Evolutionary conservation across 2,329 filamentous ascomycete species (phyloP).

Genomic region (Talaromyces sp.): DNA sequence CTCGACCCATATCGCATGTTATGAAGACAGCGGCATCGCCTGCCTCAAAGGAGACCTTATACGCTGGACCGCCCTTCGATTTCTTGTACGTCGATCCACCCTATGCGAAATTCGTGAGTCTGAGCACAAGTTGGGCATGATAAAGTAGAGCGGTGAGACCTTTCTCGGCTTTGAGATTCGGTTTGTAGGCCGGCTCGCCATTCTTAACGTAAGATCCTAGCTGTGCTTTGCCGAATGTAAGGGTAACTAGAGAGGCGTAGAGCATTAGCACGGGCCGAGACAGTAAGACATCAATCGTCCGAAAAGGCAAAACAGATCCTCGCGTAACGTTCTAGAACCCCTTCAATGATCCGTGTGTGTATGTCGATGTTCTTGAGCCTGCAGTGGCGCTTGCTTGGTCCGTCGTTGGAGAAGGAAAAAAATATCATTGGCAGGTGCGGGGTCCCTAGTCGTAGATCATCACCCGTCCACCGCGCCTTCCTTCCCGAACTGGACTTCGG

Average conservation of each 20-base stretch:
- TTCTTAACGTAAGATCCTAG: background rate
- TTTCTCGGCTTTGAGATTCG: slow-evolving; percentile 15
- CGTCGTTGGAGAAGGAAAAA: background rate
- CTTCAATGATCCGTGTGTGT: background rate
- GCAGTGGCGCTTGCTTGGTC: background rate
- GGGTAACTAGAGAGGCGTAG: background rate
- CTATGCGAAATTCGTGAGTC: slow-evolving; percentile 21
- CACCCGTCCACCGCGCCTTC: background rate
- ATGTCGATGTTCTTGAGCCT: background rate
- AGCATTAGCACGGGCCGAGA: background rate
- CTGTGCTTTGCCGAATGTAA: background rate
- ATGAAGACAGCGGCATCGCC: slow-evolving; percentile 64
- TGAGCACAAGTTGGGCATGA: background rate
- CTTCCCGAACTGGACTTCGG: background rate
- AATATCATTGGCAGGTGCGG: background rate
- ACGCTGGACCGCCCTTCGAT: slow-evolving; percentile 25
- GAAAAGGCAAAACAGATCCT: background rate
- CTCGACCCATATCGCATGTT: slow-evolving; percentile 61
- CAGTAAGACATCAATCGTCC: background rate
- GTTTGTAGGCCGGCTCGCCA: slow-evolving; percentile 7
- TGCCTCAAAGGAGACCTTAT: slow-evolving; percentile 33
- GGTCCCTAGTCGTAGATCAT: background rate
- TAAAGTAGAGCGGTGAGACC: background rate
- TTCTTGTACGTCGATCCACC: slow-evolving; percentile 34
- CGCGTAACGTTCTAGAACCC: background rate